phyloP scores from a whole-genome alignment of 441 rosid species.

The Bocquillonia castaneifolia region DNA sequence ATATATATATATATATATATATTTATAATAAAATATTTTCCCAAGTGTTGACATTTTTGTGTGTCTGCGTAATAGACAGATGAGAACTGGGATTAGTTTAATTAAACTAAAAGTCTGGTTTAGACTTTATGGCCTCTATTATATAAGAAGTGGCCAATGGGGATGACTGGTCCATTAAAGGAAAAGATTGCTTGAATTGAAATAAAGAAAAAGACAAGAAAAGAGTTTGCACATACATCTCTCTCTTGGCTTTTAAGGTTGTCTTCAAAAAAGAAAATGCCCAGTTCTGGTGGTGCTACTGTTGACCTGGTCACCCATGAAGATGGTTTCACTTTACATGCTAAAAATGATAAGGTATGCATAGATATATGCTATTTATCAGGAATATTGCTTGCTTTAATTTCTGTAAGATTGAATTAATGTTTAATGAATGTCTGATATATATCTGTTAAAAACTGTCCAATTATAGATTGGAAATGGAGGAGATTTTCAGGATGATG shows the following conservation, averaged over 20 bases:
- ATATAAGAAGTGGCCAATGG: constrained; percentile 8
- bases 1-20: too few relatives aligned
- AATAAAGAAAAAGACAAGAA: not conserved
- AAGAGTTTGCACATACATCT: too few relatives aligned
- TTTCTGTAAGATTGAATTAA: not conserved
- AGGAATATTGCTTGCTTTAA: too few relatives aligned
- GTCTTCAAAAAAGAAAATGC: not conserved
- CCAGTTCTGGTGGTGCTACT: constrained; percentile 9
- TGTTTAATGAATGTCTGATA: not conserved
- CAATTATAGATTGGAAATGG: constrained; percentile 19
- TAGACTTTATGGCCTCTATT: not conserved
- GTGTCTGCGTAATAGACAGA: constrained; percentile 18
- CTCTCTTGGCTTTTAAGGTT: not conserved
- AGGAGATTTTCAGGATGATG: constrained; percentile 20
- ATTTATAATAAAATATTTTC: constrained; percentile 9
- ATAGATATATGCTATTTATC: not conserved
- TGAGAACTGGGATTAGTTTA: constrained; percentile 6
- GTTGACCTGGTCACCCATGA: not conserved
- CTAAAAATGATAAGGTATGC: constrained; percentile 5
- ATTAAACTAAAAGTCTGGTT: not conserved
- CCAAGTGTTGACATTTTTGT: constrained; percentile 52
- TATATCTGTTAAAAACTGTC: not conserved
- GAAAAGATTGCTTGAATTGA: not conserved
- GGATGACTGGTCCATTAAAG: not conserved
- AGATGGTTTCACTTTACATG: not conserved